Evolutionary conservation across 1,139 yeast species (phyloP), one percentile per base, ranked within the genome.

Genomic region (Candida sp.): DNA sequence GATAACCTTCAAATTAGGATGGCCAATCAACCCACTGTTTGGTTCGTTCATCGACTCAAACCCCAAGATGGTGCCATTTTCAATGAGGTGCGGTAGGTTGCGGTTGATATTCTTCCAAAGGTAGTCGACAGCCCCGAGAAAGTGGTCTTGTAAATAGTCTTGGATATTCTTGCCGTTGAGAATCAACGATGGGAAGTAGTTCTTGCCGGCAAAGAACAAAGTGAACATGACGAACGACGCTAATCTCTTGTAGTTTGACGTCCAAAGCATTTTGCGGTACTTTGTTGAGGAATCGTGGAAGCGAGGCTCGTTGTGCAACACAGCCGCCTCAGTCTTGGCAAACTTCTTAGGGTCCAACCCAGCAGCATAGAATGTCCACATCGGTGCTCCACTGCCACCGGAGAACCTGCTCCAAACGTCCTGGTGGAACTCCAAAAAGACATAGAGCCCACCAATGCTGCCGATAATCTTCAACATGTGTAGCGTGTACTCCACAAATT

Each of bases 341-440:
- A 93, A 90, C n/a, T 81, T 69, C 26, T 68, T 72, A 0, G 98
- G 98, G 49, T 93, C 84, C 48, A 93, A 72, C 1, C 98, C 98
- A 3, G 96, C 96, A n/a, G 96, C 96, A 62, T 89, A 87, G n/a
- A 91, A 70, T 0, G 98, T 92, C 98, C 98, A 93, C 68, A 90
- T 61, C 0, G 98, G 98, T 5, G 98, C 97, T 22, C 98, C 98
- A 52, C 93, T 86, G 1, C 98, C 98, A n/a, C 98, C 98, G 17
- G 86, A 77, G 63, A 77, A 90, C 48, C 98, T 74, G 5, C 96
- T 88, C 98, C 98, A 93, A 12, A 88, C 96, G 65, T 93, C 98
- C 66, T 93, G 98, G 65, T 93, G 98, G 2, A 96, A 89, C 62
- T 93, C 98, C 54, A 93, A 65, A 58, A 89, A 85, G 5, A 92